Conservation (phyloP, 1,284 basidiomycete genomes). For the Moesziomyces parantarcticus region DNA sequence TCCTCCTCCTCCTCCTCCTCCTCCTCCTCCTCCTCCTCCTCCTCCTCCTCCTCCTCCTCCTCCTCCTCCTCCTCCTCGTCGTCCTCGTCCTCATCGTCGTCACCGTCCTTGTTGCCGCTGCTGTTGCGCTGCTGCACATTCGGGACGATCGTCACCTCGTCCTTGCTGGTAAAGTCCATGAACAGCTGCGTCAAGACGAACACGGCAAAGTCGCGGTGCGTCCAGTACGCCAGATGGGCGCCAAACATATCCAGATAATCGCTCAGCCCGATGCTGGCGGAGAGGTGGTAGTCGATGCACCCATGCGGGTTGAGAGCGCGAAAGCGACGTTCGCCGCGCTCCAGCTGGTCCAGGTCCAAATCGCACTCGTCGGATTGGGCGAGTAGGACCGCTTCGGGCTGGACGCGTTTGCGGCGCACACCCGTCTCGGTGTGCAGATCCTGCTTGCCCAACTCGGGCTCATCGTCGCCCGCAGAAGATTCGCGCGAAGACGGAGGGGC, state of each 20-base stretch:
- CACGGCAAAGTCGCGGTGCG: slow-evolving; percentile 53
- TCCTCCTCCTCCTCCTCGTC: slow-evolving; percentile 10
- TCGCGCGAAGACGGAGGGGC: no score
- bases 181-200: slow-evolving; percentile 62
- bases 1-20: no score
- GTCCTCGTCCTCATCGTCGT: slow-evolving; percentile 59
- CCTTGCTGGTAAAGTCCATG: slow-evolving; percentile 34
- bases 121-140: slow-evolving; percentile 16
- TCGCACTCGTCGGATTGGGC: slow-evolving; percentile 11
- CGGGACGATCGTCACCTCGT: slow-evolving; percentile 33
- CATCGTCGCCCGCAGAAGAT: not conserved
- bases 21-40: not conserved
- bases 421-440: slow-evolving; percentile 18
- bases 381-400: slow-evolving; percentile 21
- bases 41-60: not conserved
- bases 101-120: slow-evolving; percentile 14
- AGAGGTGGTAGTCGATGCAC: slow-evolving; percentile 59
- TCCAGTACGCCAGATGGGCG: slow-evolving; percentile 63
- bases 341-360: slow-evolving; percentile 36
- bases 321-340: slow-evolving; percentile 51
- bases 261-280: slow-evolving; percentile 38
- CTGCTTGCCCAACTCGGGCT: not conserved
- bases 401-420: slow-evolving; percentile 21
- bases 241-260: slow-evolving; percentile 59
- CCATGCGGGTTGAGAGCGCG: slow-evolving; percentile 63